Conservation (phyloP, 257 asterid genomes). For the Solanum paucissectum region DNA sequence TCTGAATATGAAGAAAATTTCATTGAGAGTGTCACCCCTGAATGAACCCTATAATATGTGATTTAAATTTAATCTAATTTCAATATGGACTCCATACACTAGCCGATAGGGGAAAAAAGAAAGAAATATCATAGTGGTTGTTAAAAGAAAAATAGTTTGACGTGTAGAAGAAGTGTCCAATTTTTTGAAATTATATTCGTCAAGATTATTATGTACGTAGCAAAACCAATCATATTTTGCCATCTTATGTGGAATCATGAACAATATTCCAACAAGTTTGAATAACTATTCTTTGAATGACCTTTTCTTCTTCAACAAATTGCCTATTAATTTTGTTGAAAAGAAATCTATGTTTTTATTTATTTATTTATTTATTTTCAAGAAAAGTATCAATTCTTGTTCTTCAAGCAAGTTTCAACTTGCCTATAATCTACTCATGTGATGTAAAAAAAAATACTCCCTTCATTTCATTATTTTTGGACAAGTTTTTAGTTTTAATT, state of each 20-base stretch:
- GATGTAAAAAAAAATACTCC: too few species aligned
- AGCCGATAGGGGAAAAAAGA: too few species aligned
- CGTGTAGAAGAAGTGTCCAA: not conserved
- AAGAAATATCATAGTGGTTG: not conserved
- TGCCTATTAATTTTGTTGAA: not conserved
- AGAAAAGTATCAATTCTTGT: not conserved
- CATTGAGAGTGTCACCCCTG: too few species aligned
- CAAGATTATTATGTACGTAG: not conserved
- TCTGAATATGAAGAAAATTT: too few species aligned
- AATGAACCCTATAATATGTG: fast-evolving
- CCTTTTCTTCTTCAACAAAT: not conserved
- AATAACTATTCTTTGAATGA: not conserved
- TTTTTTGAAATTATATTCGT: not conserved
- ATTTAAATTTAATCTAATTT: too few species aligned
- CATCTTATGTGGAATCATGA: not conserved
- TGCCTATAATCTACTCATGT: not conserved
- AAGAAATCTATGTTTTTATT: not conserved
- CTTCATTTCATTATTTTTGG: too few species aligned
- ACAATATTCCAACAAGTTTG: not conserved
- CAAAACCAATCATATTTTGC: not conserved
- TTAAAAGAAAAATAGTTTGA: not conserved
- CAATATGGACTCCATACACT: too few species aligned
- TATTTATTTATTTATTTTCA: too few species aligned
- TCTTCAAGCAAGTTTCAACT: not conserved
- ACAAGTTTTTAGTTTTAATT: too few species aligned